Evolutionary conservation across 192 early-diverging fungal genomes (phyloP), one percentile per base, ranked within the genome.

Genomic region (Endogone sp.): DNA sequence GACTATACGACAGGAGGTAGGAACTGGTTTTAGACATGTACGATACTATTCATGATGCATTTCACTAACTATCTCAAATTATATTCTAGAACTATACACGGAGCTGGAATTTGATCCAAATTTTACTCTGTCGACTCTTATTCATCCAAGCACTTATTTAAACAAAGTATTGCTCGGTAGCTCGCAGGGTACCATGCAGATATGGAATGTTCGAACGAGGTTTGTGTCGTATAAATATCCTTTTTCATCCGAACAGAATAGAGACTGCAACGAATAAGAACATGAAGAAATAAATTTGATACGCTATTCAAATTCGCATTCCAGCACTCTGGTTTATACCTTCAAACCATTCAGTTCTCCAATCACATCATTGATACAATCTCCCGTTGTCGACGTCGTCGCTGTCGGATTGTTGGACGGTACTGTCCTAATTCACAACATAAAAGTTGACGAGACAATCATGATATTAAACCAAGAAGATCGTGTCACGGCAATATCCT

Each of bases 121-220:
- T 1, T 96, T 96, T 75, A 83, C 84, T 27, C 80, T 89, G 8
- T 90, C 95, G 6, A 67, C 83, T 0, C 70, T 97, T 11, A 79
- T 98, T 55, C 98, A 99, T 67, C 98, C 98, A 25, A 92, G 88
- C 82, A 98, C 98, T 2, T 99, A 98, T 82, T 75, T 99, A 30
- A 98, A 99, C 85, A 99, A 99, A 77, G 82, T 99, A 8, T 80
- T 98, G 3, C 74, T 98, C 20, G 93, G 85, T 26, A 93, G 92
- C 71, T 85, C 82, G 16, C 87, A 98, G 73, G 96, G 95, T 30
- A 75, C 81, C 1, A 83, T 99, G 88, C 92, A 95, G 80, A 82
- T 99, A 66, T 99, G 94, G 94, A 99, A 99, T 77, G 88, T 98
- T 71, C 79, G 81, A 60, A 90, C 85, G 26, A 74, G 82, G 84